Evolutionary conservation across 2,329 filamentous ascomycete genomes (phyloP).

Genomic region (Rhytidhysteron rufulum): DNA sequence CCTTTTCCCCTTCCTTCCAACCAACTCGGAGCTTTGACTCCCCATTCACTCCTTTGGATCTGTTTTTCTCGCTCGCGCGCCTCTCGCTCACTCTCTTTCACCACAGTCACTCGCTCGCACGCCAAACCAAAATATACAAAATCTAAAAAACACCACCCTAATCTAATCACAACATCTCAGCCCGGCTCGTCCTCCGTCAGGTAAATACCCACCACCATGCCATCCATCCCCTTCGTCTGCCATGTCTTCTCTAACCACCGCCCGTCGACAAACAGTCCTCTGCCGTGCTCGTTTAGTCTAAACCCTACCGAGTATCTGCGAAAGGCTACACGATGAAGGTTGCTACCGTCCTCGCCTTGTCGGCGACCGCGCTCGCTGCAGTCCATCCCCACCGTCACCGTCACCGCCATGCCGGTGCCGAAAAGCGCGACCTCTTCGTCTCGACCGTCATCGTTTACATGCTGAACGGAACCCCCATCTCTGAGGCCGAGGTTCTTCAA

Average conservation of each 20-base stretch:
- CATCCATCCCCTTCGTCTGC: too few species aligned
- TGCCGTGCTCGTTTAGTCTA: slow-evolving; percentile 2
- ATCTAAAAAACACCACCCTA: neutral
- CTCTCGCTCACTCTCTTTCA: neutral
- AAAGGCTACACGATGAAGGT: slow-evolving; percentile 32
- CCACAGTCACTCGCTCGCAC: too few species aligned
- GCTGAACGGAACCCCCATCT: slow-evolving; percentile 61
- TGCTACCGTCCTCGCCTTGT: slow-evolving; percentile 29
- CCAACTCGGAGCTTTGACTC: slow-evolving; percentile 24
- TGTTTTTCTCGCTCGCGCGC: slow-evolving; percentile 9
- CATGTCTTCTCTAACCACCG: too few species aligned
- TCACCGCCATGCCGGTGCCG: slow-evolving; percentile 50
- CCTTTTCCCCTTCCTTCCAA: slow-evolving; percentile 17
- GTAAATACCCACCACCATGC: neutral
- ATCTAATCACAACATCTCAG: neutral
- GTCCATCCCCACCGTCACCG: slow-evolving; percentile 59
- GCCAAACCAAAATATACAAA: neutral
- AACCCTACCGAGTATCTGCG: slow-evolving; percentile 1
- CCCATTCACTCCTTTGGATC: slow-evolving; percentile 31
- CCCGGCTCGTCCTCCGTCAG: neutral
- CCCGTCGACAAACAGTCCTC: too few species aligned
- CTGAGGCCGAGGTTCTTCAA: slow-evolving; percentile 61
- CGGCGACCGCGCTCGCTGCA: slow-evolving; percentile 42
- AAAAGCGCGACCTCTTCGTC: slow-evolving; percentile 49
- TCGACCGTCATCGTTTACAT: slow-evolving; percentile 68